Base-by-base conservation (phyloP, 2,329 filamentous ascomycete genomes). In the Fusarium buxicola region DNA sequence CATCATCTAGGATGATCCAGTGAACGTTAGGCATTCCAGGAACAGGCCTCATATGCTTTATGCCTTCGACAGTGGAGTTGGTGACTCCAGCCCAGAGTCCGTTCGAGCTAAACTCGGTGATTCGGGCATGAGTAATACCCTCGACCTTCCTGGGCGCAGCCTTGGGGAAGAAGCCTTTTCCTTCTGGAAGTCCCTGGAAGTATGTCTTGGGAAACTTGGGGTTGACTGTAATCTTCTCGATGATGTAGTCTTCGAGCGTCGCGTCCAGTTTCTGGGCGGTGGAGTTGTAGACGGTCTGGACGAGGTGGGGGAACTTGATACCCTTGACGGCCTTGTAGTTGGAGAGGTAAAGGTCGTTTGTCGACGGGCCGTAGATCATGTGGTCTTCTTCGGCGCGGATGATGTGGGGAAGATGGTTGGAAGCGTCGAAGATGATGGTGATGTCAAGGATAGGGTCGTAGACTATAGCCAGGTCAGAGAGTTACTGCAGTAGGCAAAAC, bases 41-140 rank as follows among this genome's bases (percentile, higher is more conserved):
- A 5, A 58, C 24, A 12, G 45, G 49, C 8, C 27, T 48, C 31
- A 46, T 21, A 4, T 11, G 30, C 21, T 55, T 55, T 30, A 61
- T 38, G 4, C 25, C 35, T 0, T 58, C 30, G n/a, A 39, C 44
- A 3, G 53, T 57, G 8, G 34, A 13, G 13, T 43, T 51, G 6
- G 41, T 58, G 7, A 32, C 12, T 11, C 39, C 59, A 2, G 59
- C 50, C 16, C 59, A 62, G 1, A 66, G 52, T 7, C 57, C 47
- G 7, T 65, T 66, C 1, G 51, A 43, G 16, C 59, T 66, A 6
- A 61, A 66, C 18, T 66, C 63, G 1, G 44, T 52, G 2, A 66
- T 30, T 12, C 48, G 51, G 2, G 55, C 63, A 11, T 51, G 45
- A 2, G 45, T 25, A 11, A 60, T 12, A 2, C 8, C 35, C 5